These are phyloP conservation scores for Kodamaea lidongshanica DNA, from an alignment of 805 yeast species.

Conservation along the genomic window DNA sequence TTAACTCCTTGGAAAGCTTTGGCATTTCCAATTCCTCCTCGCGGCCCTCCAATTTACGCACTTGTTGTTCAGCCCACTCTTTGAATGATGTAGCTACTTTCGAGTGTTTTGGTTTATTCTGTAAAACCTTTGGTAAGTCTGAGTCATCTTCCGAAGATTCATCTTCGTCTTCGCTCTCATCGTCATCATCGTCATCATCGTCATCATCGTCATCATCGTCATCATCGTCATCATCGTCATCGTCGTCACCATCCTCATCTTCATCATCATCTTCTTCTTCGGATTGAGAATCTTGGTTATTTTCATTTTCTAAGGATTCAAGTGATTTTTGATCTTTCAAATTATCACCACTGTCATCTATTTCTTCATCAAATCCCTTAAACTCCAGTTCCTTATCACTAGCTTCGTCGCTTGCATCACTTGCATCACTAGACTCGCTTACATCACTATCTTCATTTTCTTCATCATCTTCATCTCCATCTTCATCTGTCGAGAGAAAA, in stretches of 20 bases:
- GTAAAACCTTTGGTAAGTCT: slow-evolving; percentile 28
- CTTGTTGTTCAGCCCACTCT: slow-evolving; percentile 80
- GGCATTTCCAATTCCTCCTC: slow-evolving; percentile 38
- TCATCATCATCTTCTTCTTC: slow-evolving; percentile 9
- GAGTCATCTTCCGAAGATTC: slow-evolving; percentile 25
- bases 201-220: slow-evolving; percentile 25
- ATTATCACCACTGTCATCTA: slow-evolving; percentile 8
- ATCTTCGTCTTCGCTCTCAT: slow-evolving; percentile 21
- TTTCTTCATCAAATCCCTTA: slow-evolving; percentile 5
- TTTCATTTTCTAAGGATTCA: slow-evolving; percentile 16
- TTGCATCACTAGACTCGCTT: slow-evolving; percentile 13
- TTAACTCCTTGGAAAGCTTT: slow-evolving; percentile 43
- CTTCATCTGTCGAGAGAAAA: slow-evolving; percentile 39
- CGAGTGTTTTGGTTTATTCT: slow-evolving; percentile 41
- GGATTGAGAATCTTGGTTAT: slow-evolving; percentile 16
- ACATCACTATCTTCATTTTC: slow-evolving; percentile 17
- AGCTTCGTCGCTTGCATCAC: slow-evolving; percentile 17
- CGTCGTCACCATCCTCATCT: slow-evolving; percentile 23
- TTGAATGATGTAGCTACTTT: slow-evolving; percentile 56
- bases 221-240: slow-evolving; percentile 24
- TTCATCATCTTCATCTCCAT: slow-evolving; percentile 14
- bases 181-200: slow-evolving; percentile 27
- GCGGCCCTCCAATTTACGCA: slow-evolving; percentile 58
- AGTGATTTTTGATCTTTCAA: too few relatives aligned
- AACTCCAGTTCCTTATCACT: slow-evolving; percentile 19